A percentile compares a stretch with the other conserved stretches of the same genome.
phyloP scores from a whole-genome alignment of 352 stramenopile species.

The Pythium insidiosum region DNA sequence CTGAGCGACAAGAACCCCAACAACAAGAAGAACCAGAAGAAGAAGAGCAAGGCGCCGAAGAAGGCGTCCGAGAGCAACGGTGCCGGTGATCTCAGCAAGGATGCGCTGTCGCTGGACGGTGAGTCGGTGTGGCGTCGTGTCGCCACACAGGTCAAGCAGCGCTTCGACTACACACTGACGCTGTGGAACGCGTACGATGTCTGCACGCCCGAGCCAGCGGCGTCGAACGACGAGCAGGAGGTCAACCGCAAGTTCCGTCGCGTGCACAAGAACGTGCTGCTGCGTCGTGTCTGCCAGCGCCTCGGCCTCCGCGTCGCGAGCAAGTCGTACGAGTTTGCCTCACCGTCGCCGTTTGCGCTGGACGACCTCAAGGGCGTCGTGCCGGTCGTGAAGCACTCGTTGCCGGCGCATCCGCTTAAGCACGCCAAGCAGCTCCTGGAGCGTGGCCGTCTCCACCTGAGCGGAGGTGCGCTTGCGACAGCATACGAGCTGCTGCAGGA shows the following conservation, averaged over 20 bases:
- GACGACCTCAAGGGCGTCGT: conserved; percentile 91
- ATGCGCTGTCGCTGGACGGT: conserved; percentile 30
- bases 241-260: conserved; percentile 24
- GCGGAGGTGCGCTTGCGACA: conserved; percentile 54
- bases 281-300: conserved; percentile 91
- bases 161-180: conserved; percentile 72
- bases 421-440: conserved; percentile 86
- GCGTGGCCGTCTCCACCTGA: conserved; percentile 77
- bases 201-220: conserved; percentile 11
- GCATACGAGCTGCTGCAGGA: conserved; percentile 88
- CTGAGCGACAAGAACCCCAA: conserved; percentile 26
- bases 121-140: conserved; percentile 52
- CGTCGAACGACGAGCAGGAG: conserved; percentile 14
- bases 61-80: conserved; percentile 6
- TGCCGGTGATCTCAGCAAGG: conserved; percentile 1
- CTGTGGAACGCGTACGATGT: conserved; percentile 48
- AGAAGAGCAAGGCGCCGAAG: conserved; percentile 23
- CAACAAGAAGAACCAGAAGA: conserved; percentile 33
- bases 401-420: conserved; percentile 65
- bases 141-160: conserved; percentile 51
- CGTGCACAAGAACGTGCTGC: conserved; percentile 69
- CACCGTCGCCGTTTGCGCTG: conserved; percentile 74
- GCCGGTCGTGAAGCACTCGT: conserved; percentile 90
- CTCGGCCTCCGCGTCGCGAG: conserved; percentile 88
- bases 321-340: conserved; percentile 84